These are phyloP conservation scores for Melampsora americana DNA, from an alignment of 1,284 basidiomycete species.

Conservation along the genomic window DNA sequence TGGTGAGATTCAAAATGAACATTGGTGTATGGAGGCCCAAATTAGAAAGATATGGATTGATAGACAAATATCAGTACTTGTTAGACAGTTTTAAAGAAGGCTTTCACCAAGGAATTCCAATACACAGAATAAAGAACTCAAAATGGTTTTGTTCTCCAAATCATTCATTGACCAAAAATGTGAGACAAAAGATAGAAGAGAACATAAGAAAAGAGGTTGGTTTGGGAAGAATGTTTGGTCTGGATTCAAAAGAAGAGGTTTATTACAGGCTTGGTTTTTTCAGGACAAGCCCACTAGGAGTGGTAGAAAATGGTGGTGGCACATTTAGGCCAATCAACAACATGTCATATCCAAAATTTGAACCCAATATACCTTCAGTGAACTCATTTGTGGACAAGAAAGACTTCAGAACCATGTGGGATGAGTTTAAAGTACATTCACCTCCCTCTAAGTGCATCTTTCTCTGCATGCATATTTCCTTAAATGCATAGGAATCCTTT, in stretches of 20 bases:
- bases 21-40: background rate
- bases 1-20: background rate
- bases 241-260: background rate
- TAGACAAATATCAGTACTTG: background rate
- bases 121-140: background rate
- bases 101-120: slow-evolving; percentile 14
- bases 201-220: background rate
- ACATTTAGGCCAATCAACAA: slow-evolving; percentile 3
- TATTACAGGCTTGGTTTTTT: background rate
- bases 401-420: too few species aligned
- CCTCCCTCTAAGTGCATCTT: too few species aligned
- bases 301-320: background rate
- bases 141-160: background rate
- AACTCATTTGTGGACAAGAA: too few species aligned
- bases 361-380: background rate
- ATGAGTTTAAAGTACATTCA: too few species aligned
- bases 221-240: background rate
- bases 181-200: background rate
- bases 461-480: too few species aligned
- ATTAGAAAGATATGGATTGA: background rate
- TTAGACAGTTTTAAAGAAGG: slow-evolving; percentile 4
- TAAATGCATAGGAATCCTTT: too few species aligned
- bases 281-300: background rate
- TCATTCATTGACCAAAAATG: background rate
- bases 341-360: background rate